Evolutionary conservation across 2,329 filamentous ascomycete species (phyloP).

Genomic region (Aureobasidium sp.): DNA sequence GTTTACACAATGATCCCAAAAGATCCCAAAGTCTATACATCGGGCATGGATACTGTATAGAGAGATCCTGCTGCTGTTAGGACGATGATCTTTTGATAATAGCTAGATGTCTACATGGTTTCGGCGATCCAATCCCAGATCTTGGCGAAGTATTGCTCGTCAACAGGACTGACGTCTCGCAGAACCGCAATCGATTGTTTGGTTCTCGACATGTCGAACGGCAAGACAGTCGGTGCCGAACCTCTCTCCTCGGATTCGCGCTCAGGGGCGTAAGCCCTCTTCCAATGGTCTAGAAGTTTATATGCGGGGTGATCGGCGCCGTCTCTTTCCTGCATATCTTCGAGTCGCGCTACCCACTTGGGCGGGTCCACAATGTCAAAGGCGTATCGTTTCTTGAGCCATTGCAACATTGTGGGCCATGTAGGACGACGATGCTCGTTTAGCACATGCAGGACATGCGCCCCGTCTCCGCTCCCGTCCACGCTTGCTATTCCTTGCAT

Average conservation of each 20-base stretch:
- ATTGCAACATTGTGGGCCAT: conserved; percentile 43
- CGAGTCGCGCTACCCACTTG: conserved; percentile 38
- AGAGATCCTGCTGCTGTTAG: too few relatives aligned
- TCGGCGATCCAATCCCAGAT: conserved; percentile 37
- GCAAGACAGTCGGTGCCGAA: conserved; percentile 8
- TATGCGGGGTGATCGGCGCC: conserved; percentile 36
- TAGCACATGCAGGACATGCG: conserved; percentile 42
- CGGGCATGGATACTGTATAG: too few relatives aligned
- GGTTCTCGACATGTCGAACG: conserved; percentile 32
- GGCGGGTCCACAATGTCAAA: conserved; percentile 37
- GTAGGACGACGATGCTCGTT: conserved; percentile 38
- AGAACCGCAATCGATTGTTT: conserved; percentile 30
- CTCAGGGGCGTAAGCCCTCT: conserved; percentile 31
- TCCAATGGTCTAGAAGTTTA: conserved; percentile 46
- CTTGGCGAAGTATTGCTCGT: conserved; percentile 37
- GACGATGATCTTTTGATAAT: not conserved
- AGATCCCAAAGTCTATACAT: not conserved
- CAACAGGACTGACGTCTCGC: conserved; percentile 32
- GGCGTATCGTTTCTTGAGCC: conserved; percentile 32
- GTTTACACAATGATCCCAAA: not conserved
- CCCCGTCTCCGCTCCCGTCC: conserved; percentile 17
- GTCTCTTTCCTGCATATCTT: conserved; percentile 13
- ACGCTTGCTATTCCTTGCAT: conserved; percentile 30
- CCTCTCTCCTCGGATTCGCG: conserved; percentile 7
- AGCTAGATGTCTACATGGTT: conserved; percentile 20